Evolutionary conservation across 495 filamentous ascomycete species (phyloP).

Genomic region (Aspergillus conjunctus): DNA sequence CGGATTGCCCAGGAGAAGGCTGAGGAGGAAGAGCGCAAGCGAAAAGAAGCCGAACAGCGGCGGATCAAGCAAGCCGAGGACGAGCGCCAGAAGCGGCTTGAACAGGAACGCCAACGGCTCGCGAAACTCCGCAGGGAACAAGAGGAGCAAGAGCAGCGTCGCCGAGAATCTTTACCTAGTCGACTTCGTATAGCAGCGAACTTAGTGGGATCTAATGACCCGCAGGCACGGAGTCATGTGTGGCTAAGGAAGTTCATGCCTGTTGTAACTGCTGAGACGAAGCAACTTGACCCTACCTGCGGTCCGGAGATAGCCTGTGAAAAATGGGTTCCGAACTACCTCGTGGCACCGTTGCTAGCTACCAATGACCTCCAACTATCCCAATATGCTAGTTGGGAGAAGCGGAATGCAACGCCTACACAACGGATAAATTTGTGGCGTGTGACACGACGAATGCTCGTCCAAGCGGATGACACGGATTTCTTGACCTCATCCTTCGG

Average conservation of each 20-base stretch:
- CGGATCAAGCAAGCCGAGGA: constrained; percentile 56
- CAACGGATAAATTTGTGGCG: constrained; percentile 57
- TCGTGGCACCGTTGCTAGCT: constrained; percentile 72
- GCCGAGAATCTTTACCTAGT: constrained; percentile 58
- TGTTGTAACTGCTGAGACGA: constrained; percentile 51
- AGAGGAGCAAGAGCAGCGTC: constrained; percentile 58
- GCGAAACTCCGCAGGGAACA: constrained; percentile 52
- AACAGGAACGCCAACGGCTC: constrained; percentile 58
- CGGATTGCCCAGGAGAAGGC: constrained; percentile 50
- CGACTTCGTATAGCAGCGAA: constrained; percentile 52
- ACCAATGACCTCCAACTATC: constrained; percentile 74
- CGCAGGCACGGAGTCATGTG: constrained; percentile 43
- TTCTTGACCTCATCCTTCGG: constrained; percentile 42
- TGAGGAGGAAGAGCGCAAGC: constrained; percentile 56
- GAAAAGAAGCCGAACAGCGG: constrained; percentile 55
- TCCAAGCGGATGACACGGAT: constrained; percentile 46
- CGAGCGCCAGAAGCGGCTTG: constrained; percentile 54
- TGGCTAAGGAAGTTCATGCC: constrained; percentile 56
- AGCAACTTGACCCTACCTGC: constrained; percentile 50
- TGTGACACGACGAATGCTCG: constrained; percentile 53
- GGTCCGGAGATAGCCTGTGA: constrained; percentile 51
- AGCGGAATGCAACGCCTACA: constrained; percentile 46
- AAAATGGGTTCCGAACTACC: constrained; percentile 75
- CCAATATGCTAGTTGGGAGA: constrained; percentile 72
- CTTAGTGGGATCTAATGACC: constrained; percentile 50